These are phyloP conservation scores for Botryotinia narcissicola DNA, from an alignment of 2,329 filamentous ascomycete genomes.

Conservation along the genomic window DNA sequence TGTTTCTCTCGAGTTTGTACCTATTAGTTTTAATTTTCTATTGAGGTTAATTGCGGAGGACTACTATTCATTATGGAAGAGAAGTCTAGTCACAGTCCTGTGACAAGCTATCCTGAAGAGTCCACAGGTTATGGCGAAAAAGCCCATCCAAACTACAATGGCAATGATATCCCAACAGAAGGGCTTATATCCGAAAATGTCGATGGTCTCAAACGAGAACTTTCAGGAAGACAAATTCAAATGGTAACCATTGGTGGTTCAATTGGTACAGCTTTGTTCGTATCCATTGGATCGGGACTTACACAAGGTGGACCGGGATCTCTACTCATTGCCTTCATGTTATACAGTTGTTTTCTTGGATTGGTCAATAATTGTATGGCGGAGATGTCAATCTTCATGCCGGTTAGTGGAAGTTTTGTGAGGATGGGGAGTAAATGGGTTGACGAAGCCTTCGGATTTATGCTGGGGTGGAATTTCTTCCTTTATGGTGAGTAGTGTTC, in stretches of 20 bases:
- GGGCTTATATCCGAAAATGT: constrained; percentile 26
- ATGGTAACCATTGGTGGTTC: constrained; percentile 50
- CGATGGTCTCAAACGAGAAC: constrained; percentile 35
- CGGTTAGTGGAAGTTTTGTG: constrained; percentile 52
- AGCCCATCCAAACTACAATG: background rate
- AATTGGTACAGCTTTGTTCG: constrained; percentile 49
- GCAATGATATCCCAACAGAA: constrained; percentile 3
- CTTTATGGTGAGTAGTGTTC: constrained; percentile 47
- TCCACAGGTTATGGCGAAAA: constrained; percentile 22
- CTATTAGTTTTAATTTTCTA: background rate
- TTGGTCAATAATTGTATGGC: constrained; percentile 39
- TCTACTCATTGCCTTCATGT: constrained; percentile 48
- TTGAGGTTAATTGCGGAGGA: background rate
- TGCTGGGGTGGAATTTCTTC: constrained; percentile 59
- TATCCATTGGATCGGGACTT: constrained; percentile 45
- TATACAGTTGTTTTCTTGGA: constrained; percentile 43
- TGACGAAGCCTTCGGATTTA: constrained; percentile 54
- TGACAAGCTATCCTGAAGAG: constrained; percentile 13
- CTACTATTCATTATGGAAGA: constrained; percentile 14
- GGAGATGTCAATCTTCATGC: constrained; percentile 57
- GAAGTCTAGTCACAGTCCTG: constrained; percentile 21
- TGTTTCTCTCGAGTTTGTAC: background rate
- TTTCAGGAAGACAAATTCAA: constrained; percentile 48
- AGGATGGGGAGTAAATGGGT: constrained; percentile 54
- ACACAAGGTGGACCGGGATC: constrained; percentile 39